Base-by-base conservation (phyloP, 2,329 filamentous ascomycete species). In the Biscogniauxia sp. region DNA sequence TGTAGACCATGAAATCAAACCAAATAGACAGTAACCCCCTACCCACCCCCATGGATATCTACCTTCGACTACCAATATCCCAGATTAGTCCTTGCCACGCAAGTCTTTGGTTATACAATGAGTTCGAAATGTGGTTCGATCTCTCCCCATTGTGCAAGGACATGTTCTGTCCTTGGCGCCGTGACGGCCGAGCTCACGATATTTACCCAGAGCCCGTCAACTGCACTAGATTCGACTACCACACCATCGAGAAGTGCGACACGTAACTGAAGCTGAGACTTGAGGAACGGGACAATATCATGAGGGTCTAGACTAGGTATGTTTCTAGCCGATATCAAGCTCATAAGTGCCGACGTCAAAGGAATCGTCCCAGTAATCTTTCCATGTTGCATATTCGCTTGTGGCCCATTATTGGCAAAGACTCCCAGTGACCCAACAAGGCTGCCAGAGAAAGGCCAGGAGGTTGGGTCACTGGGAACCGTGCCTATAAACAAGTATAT, bases 401-500 rank as follows among this genome's bases (percentile, higher is more conserved):
- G 60, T 11, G 51, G 28, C 3, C 62, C 65, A 17, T 68, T 71
- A 4, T 74, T 68, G 19, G 81, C 76, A 63, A 87, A 86, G 15
- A 87, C 77, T 17, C 82, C 83, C 64, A 88, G 82, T 0, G 83
- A 84, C 1, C 89, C 89, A 2, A 89, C 80, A 9, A 89, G 79
- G 62, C 84, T 87, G 1, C 75, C 69, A 0, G 83, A 80, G 50
- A 72, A 71, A 0, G 79, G 70, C 88, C 88, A 91, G 0, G 72
- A 68, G 5, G 65, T 64, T 1, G 78, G 68, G 49, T 86, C 76
- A 2, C 69, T 65, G 0, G 82, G 76, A 1, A 79, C 76, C 2
- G 79, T 71, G 0, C 87, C 90, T 1, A 92, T 71, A 74, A 93
- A 93, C 61, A 93, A 77, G 70, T 88, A 84, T 20, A 94, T 78